Evolutionary conservation across 2,329 filamentous ascomycete genomes (phyloP), one percentile per base, ranked within the genome.

Genomic region (Scolecobasidium constrictum): DNA sequence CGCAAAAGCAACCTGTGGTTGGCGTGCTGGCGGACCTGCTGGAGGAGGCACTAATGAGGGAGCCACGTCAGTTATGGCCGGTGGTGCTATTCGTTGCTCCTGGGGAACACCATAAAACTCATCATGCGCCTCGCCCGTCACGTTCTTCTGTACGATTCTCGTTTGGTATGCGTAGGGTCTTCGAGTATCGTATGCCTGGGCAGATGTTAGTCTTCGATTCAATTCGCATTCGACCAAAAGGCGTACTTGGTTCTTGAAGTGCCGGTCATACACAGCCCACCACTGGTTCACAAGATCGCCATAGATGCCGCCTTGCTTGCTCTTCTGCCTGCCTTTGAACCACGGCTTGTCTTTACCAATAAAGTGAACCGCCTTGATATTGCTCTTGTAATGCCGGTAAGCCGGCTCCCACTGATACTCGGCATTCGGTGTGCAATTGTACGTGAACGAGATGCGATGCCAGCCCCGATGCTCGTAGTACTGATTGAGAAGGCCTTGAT

Each of bases 391-490:
- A 68, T 96, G 86, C 50, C 80, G 78, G 64, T 94, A 98, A 41
- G 92, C 92, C 11, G 92, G 92, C 44, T 95, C 73, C 64, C 96
- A 98, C 65, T 98, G 92, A 66, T 98, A 98, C 60, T 94, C 87
- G 18, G 83, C 88, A 48, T 86, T 95, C 1, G 92, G 92, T 0
- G 92, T 98, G 62, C 92, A 92, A 61, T 98, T 98, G 70, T 96
- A 98, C 40, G 81, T 82, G 64, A 98, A 98, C 64, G 85, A 88
- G 56, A 98, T 65, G 50, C 88, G 80, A 62, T 95, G 81, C 75
- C 81, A 94, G 47, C 75, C 60, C 38, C 60, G 76, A 58, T 81
- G 70, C 64, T 82, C 75, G 65, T 92, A 98, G 64, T 96, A 83
- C 73, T 93, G 88, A 61, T 98, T 98, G 52, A 98, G 67, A 40